Evolutionary conservation across 129 eudicot genomes (phyloP).

Genomic region (Dittrichia graveolens): DNA sequence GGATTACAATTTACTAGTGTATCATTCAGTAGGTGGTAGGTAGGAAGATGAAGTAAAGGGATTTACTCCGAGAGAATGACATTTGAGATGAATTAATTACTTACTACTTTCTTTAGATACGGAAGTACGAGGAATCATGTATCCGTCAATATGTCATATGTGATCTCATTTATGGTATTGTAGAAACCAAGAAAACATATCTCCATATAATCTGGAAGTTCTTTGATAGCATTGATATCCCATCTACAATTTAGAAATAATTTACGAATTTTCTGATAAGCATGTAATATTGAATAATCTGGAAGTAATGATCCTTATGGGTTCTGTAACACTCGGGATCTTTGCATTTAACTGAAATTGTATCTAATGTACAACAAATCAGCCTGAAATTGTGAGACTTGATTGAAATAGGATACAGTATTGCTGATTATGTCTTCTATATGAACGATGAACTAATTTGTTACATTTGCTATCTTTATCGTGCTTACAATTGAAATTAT

Average conservation of each 20-base stretch:
- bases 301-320: no score
- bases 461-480: background rate
- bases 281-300: no score
- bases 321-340: no score
- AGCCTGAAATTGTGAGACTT: no score
- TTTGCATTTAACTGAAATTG: no score
- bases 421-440: background rate
- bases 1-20: no score
- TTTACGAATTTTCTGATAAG: background rate
- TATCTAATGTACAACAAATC: no score
- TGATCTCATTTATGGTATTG: slow-evolving; percentile 22
- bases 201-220: slow-evolving; percentile 17
- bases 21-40: no score
- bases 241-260: slow-evolving; percentile 9
- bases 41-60: no score
- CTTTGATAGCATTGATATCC: slow-evolving; percentile 11
- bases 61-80: no score
- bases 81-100: no score
- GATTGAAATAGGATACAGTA: no score
- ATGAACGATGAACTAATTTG: background rate
- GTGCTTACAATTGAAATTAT: slow-evolving; percentile 15
- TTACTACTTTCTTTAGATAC: slow-evolving; percentile 12
- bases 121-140: background rate
- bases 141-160: slow-evolving; percentile 1
- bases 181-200: slow-evolving; percentile 22